A percentile compares a stretch with the other conserved stretches of the same genome.
Evolutionary conservation across 2,329 filamentous ascomycete genomes (phyloP).

Genomic region (Torrubiella hemipterigena): DNA sequence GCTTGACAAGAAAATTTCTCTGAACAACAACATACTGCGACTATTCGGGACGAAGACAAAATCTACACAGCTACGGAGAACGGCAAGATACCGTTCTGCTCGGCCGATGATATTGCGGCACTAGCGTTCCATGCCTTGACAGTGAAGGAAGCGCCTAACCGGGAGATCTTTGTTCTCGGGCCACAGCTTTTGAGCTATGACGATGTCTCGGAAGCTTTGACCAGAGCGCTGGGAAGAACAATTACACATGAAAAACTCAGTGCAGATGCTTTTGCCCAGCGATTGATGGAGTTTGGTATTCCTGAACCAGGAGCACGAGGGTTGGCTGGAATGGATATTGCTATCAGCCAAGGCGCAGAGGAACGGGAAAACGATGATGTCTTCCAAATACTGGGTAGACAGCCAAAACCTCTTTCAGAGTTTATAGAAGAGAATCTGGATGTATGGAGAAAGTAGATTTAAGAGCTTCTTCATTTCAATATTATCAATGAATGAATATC

Average conservation of each 20-base stretch:
- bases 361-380: neutral
- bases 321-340: constrained; percentile 1
- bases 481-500: no score
- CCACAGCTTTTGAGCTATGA: constrained; percentile 1
- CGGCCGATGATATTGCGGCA: constrained; percentile 1
- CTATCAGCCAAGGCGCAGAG: constrained; percentile 2
- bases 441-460: neutral
- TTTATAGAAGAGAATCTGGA: neutral
- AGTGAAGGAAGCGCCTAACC: neutral
- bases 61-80: constrained; percentile 1
- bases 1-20: neutral
- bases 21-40: neutral
- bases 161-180: constrained; percentile 1
- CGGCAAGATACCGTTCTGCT: constrained; percentile 1
- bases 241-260: neutral
- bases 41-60: neutral
- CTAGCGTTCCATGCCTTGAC: constrained; percentile 1
- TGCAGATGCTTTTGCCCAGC: neutral
- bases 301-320: constrained; percentile 1
- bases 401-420: neutral
- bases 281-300: neutral
- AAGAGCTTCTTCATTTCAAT: no score
- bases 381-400: neutral
- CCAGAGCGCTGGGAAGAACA: neutral
- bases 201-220: neutral